Evolutionary conservation across 192 early-diverging fungal species (phyloP).

Genomic region (Coemansia umbellata): DNA sequence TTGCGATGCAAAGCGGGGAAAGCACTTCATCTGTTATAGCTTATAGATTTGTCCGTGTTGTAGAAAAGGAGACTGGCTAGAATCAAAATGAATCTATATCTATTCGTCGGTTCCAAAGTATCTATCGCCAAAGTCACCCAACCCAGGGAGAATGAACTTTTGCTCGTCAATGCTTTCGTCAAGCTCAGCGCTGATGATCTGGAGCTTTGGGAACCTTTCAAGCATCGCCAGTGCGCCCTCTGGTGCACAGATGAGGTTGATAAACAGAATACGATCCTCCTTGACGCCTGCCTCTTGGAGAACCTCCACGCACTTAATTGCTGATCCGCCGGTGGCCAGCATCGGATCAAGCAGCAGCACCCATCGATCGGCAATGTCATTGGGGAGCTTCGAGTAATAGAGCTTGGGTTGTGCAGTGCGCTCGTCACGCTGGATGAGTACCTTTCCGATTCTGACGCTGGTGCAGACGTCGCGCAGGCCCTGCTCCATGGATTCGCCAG

Average conservation of each 20-base stretch:
- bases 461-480: slow-evolving; percentile 79
- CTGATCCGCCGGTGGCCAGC: slow-evolving; percentile 95
- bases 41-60: too few relatives aligned
- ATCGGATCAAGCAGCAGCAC: slow-evolving; percentile 90
- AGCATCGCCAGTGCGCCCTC: slow-evolving; percentile 79
- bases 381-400: slow-evolving; percentile 90
- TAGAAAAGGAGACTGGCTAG: too few relatives aligned
- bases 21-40: too few relatives aligned
- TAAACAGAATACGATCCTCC: slow-evolving; percentile 83
- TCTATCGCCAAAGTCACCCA: slow-evolving; percentile 91
- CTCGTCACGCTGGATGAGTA: slow-evolving; percentile 93
- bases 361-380: slow-evolving; percentile 77
- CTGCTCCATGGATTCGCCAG: slow-evolving; percentile 93
- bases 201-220: slow-evolving; percentile 66
- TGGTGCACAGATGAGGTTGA: slow-evolving; percentile 86
- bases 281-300: slow-evolving; percentile 77
- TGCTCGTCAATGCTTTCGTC: slow-evolving; percentile 77
- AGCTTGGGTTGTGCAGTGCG: slow-evolving; percentile 87
- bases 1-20: too few relatives aligned
- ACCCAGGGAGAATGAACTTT: slow-evolving; percentile 86
- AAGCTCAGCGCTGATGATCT: slow-evolving; percentile 84
- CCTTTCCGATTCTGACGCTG: slow-evolving; percentile 91
- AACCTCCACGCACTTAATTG: slow-evolving; percentile 87
- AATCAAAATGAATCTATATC: background rate
- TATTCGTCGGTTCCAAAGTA: slow-evolving; percentile 77